A percentile compares a stretch with the other conserved stretches of the same genome.
Conservation (phyloP, 2,329 filamentous ascomycete genomes). For the Hansfordia pulvinata region DNA sequence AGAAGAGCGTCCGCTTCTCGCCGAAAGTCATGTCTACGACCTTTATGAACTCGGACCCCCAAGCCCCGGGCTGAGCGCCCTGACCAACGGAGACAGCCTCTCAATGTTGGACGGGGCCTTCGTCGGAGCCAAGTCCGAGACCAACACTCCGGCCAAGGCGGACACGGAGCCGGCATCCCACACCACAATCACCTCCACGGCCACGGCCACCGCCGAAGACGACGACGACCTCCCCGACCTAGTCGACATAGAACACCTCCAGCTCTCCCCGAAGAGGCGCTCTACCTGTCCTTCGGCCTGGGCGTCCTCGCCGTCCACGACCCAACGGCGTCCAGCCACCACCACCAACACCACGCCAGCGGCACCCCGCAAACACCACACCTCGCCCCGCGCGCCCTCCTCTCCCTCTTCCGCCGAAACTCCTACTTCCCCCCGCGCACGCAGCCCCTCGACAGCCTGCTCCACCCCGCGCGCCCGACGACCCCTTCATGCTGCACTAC, state of each 20-base stretch:
- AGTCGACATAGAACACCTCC: constrained; percentile 65
- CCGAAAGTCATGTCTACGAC: constrained; percentile 52
- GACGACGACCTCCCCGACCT: constrained; percentile 13
- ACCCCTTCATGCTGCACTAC: constrained; percentile 77
- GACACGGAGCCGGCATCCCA: constrained; percentile 2
- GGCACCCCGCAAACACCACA: too few relatives aligned
- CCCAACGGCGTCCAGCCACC: constrained; percentile 25
- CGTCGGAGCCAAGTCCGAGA: constrained; percentile 3
- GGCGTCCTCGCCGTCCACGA: constrained; percentile 56
- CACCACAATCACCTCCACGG: not conserved
- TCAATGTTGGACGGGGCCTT: constrained; percentile 5
- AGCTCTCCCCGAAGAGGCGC: constrained; percentile 84
- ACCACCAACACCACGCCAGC: too few relatives aligned
- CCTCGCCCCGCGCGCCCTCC: too few relatives aligned
- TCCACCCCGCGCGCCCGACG: too few relatives aligned
- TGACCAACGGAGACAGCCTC: constrained; percentile 10
- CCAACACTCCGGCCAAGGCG: constrained; percentile 3
- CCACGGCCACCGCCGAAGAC: not conserved
- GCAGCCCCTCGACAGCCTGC: constrained; percentile 34
- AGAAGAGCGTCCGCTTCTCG: constrained; percentile 60
- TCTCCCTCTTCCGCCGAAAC: constrained; percentile 55
- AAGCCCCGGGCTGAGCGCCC: constrained; percentile 23
- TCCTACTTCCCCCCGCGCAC: constrained; percentile 53
- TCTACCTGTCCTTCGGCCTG: constrained; percentile 75
- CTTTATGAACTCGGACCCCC: constrained; percentile 38